phyloP scores from a whole-genome alignment of 768 basidiomycete species.

The Pulveroboletus ravenelii region DNA sequence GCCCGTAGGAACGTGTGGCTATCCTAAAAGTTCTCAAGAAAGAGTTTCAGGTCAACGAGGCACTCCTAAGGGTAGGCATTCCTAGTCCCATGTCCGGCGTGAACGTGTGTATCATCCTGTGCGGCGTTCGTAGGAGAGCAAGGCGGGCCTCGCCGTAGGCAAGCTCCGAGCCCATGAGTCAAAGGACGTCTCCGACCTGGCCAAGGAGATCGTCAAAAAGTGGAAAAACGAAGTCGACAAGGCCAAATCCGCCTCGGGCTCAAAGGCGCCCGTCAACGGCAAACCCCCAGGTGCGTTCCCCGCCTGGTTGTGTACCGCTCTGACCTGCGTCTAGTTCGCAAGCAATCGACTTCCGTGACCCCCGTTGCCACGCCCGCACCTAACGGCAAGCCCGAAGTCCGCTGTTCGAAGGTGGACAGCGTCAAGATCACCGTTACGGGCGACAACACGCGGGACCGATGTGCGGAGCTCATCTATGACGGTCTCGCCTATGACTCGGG shows the following conservation, averaged over 20 bases:
- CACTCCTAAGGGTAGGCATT: constrained; percentile 64
- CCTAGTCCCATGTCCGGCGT: background rate
- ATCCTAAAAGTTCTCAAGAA: constrained; percentile 62
- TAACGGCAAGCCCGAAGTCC: constrained; percentile 35
- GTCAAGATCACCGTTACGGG: constrained; percentile 51
- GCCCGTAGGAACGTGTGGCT: constrained; percentile 56
- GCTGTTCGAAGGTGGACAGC: constrained; percentile 70
- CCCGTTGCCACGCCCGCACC: constrained; percentile 32
- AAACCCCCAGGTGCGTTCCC: constrained; percentile 35
- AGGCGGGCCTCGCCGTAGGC: constrained; percentile 86
- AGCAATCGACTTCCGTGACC: constrained; percentile 35
- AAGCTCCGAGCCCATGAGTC: constrained; percentile 73
- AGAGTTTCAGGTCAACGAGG: constrained; percentile 65
- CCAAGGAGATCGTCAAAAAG: constrained; percentile 87
- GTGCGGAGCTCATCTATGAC: constrained; percentile 87
- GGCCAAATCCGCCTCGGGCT: constrained; percentile 37
- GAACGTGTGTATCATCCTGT: constrained; percentile 4
- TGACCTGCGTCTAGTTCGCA: constrained; percentile 20
- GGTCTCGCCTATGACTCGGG: constrained; percentile 81
- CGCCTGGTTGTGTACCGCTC: too few species aligned
- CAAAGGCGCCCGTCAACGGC: constrained; percentile 14
- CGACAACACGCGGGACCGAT: constrained; percentile 80
- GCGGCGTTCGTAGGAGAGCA: constrained; percentile 65
- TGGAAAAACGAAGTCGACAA: constrained; percentile 90
- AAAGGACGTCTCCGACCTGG: constrained; percentile 72